Base-by-base conservation (phyloP, 768 basidiomycete species). In the Serendipita sp. region DNA sequence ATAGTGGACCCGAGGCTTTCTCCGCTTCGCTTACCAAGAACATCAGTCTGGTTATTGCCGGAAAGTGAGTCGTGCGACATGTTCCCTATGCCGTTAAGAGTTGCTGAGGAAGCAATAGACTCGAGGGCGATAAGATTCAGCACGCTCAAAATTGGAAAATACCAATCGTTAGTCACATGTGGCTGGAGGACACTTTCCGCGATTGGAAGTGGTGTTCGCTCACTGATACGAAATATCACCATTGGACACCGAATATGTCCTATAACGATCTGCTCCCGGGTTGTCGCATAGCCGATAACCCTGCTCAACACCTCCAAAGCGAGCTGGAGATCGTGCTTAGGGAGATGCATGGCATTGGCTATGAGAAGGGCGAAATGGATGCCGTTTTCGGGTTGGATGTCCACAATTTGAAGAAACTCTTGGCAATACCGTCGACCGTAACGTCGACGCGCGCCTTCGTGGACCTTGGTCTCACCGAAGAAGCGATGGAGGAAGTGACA, bases 181-280 rank as follows among this genome's bases (percentile, higher is more conserved):
- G 91, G 90, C 77, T 96, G 2, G 93, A 96, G 69, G 90, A 93
- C 65, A 94, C 90, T 70, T 88, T 93, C 69, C 73, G 82, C 22
- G 78, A 82, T 60, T 96, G 93, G 92, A 79, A 79, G 51, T 26
- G 30, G n/a, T 22, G 1, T 17, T 11, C 44, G 42, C 33, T n/a
- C 51, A 9, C 41, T 62, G n/a, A 64, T 64, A 13, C 58, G 34
- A n/a, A 56, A 24, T 58, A 58, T 28, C 7, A 17, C 7, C 53
- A 58, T 33, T 58, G 53, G 53, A 58, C 24, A 28, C 2, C n/a
- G 11, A 58, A 58, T 1, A 9, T 58, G 22, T 7, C n/a, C 31
- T 58, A 58, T 28, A 31, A n/a, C 11, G 30, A 58, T 14, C 3
- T 58, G 5, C 28, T 28, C 1, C 53, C 53, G 3, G 53, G 53